Evolutionary conservation across 2,329 filamentous ascomycete species (phyloP).

Genomic region (Claviceps paspali): DNA sequence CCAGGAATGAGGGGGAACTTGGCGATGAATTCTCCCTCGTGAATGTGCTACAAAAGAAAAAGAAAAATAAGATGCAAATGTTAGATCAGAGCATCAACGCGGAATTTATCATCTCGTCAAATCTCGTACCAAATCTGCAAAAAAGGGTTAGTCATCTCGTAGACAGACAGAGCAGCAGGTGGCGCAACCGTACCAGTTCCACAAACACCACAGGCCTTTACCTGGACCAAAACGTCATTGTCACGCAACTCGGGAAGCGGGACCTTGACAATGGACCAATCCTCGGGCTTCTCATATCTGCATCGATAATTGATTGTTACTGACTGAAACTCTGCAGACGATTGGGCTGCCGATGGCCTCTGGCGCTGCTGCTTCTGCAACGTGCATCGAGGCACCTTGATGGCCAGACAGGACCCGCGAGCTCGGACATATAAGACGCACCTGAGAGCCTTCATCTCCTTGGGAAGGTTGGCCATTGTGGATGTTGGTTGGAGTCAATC

Average conservation of each 20-base stretch:
- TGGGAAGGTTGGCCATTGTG: constrained; percentile 27
- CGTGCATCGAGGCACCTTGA: constrained; percentile 8
- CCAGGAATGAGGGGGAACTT: constrained; percentile 53
- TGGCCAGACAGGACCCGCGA: constrained; percentile 6
- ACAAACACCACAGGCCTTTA: constrained; percentile 52
- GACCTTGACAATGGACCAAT: constrained; percentile 44
- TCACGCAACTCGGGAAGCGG: constrained; percentile 45
- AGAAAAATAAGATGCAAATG: not conserved
- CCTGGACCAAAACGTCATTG: constrained; percentile 48
- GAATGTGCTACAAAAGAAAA: constrained; percentile 30
- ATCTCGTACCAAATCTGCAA: constrained; percentile 20
- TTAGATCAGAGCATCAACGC: not conserved
- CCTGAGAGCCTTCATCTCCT: constrained; percentile 48
- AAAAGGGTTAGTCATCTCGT: constrained; percentile 11
- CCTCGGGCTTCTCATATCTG: constrained; percentile 46
- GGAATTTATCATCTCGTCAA: not conserved
- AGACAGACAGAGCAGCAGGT: too few species aligned
- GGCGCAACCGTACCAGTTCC: too few species aligned
- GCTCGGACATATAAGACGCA: constrained; percentile 17
- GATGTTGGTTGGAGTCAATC: not conserved
- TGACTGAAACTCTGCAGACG: not conserved
- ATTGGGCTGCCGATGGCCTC: not conserved
- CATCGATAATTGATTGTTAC: not conserved
- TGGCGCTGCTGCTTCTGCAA: not conserved
- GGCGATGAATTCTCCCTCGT: constrained; percentile 51